Evolutionary conservation across 768 basidiomycete species (phyloP).

Genomic region (Imleria badia): DNA sequence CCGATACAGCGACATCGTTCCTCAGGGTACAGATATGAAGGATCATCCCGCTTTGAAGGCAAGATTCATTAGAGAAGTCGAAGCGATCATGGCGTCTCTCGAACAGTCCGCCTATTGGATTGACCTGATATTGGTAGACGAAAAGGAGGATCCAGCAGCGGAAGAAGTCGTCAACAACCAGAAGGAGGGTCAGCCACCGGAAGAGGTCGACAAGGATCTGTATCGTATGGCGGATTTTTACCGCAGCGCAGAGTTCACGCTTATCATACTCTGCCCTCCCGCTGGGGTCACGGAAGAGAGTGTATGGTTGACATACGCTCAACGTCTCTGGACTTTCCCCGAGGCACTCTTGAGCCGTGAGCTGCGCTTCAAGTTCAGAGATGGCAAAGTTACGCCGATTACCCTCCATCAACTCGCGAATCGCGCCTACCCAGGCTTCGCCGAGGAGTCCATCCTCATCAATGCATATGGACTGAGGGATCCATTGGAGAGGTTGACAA

Average conservation of each 20-base stretch:
- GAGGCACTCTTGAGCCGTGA: conserved; percentile 22
- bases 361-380: conserved; percentile 14
- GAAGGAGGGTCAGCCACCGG: background rate
- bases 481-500: conserved; percentile 24
- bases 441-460: conserved; percentile 21
- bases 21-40: background rate
- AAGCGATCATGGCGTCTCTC: conserved; percentile 5
- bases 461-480: conserved; percentile 21
- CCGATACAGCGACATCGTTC: conserved; percentile 10
- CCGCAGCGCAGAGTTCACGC: conserved; percentile 21
- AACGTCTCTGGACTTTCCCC: conserved; percentile 28
- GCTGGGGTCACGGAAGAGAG: background rate
- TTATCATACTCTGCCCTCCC: conserved; percentile 17
- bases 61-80: conserved; percentile 7
- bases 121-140: conserved; percentile 9
- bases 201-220: conserved; percentile 18
- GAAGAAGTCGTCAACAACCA: no score
- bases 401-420: conserved; percentile 26
- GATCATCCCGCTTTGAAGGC: background rate
- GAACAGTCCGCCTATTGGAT: conserved; percentile 21
- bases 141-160: no score
- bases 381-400: conserved; percentile 12
- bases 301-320: conserved; percentile 19
- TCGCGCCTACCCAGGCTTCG: conserved; percentile 16
- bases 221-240: conserved; percentile 28